A percentile compares a stretch with the other conserved stretches of the same genome.
Evolutionary conservation across 305 asterid genomes (phyloP).

Genomic region (Solanum chacoense): DNA sequence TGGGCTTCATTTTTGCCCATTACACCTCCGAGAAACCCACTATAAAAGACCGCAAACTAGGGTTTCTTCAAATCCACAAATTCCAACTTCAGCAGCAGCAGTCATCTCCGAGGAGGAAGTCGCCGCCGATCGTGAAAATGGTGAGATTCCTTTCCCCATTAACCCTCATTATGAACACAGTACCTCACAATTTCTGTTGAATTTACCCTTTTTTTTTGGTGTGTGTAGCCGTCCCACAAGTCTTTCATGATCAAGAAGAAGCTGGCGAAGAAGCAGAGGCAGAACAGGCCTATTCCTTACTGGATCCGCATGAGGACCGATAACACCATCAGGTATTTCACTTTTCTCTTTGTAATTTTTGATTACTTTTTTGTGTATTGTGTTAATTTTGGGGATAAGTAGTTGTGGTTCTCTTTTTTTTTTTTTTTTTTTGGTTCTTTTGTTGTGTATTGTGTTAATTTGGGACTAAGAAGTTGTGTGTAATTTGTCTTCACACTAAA

Average conservation of each 20-base stretch:
- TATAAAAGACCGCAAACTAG: neutral
- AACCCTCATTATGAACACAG: neutral
- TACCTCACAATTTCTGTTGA: neutral
- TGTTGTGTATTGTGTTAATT: neutral
- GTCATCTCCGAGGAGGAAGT: neutral
- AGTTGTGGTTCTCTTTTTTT: neutral
- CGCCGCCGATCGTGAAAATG: neutral
- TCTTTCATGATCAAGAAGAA: constrained; percentile 35
- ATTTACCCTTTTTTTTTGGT: neutral
- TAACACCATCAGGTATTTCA: constrained; percentile 24
- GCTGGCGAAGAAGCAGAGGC: constrained; percentile 35
- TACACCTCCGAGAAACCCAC: neutral
- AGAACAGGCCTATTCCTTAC: constrained; percentile 31
- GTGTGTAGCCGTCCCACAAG: constrained; percentile 29
- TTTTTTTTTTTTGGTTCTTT: neutral
- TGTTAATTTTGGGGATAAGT: neutral
- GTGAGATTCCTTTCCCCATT: neutral
- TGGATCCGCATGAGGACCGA: constrained; percentile 34
- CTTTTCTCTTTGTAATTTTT: neutral
- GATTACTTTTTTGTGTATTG: neutral
- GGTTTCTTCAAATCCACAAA: constrained; percentile 11
- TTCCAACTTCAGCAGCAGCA: neutral
- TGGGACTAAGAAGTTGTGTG: neutral
- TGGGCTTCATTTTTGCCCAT: neutral
- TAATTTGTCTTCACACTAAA: neutral